Evolutionary conservation across 1,284 basidiomycete species (phyloP).

Genomic region (Blastosporella zonata): DNA sequence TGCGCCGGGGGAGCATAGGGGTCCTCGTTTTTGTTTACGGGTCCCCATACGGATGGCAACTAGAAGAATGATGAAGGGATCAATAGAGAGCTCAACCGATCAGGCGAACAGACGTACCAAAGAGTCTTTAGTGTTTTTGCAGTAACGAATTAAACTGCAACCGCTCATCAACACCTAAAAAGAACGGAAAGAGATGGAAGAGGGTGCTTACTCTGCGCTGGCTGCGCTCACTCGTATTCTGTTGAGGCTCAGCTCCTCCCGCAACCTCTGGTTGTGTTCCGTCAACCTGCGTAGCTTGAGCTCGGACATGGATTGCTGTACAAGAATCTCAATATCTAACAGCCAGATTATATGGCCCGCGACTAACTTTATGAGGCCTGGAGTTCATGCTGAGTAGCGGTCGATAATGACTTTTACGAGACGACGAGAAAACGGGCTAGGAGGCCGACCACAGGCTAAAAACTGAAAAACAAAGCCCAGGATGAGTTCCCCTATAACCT

Average conservation of each 20-base stretch:
- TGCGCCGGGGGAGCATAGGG: conserved; percentile 79
- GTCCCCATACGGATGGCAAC: conserved; percentile 94
- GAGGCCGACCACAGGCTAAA: conserved; percentile 17
- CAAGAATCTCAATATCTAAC: conserved; percentile 1
- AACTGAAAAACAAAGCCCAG: conserved; percentile 3
- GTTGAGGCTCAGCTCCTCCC: conserved; percentile 87
- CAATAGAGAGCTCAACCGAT: conserved; percentile 13
- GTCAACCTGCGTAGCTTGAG: conserved; percentile 90
- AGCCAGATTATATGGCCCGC: not conserved
- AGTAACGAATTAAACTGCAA: conserved; percentile 82
- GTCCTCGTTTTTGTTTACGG: conserved; percentile 83
- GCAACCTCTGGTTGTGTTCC: conserved; percentile 90
- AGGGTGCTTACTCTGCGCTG: conserved; percentile 68
- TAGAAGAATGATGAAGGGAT: conserved; percentile 30
- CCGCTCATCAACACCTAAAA: conserved; percentile 11
- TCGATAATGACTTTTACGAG: conserved; percentile 13
- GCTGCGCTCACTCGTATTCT: conserved; percentile 90
- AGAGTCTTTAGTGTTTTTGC: conserved; percentile 87
- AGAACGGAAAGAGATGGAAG: conserved; percentile 7
- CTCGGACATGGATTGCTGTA: conserved; percentile 89
- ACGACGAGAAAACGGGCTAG: conserved; percentile 14
- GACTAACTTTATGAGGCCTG: conserved; percentile 46
- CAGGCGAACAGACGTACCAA: conserved; percentile 51
- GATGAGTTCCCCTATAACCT: not conserved
- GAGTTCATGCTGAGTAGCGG: conserved; percentile 38